Conservation (phyloP, 805 yeast species). For the Candida quercuum region DNA sequence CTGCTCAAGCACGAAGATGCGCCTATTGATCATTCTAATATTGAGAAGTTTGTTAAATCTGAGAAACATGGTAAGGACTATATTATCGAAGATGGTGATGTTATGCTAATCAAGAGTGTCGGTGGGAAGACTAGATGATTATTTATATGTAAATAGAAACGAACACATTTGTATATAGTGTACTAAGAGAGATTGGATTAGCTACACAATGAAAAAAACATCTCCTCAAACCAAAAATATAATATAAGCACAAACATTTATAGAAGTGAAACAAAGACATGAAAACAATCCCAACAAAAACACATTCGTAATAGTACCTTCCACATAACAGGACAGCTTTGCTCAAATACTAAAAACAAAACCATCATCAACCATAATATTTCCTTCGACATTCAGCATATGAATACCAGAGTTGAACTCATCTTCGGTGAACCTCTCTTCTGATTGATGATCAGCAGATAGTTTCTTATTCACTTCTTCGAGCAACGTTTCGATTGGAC, state of each 20-base stretch:
- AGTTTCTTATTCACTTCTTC: conserved; percentile 38
- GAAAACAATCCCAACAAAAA: too few species aligned
- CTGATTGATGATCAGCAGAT: conserved; percentile 30
- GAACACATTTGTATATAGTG: conserved; percentile 1
- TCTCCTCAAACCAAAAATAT: neutral
- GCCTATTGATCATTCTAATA: conserved; percentile 16
- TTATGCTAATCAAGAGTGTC: conserved; percentile 66
- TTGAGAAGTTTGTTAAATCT: conserved; percentile 26
- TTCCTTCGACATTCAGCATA: conserved; percentile 38
- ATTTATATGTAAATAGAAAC: conserved; percentile 2
- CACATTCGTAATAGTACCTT: conserved; percentile 1
- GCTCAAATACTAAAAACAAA: conserved; percentile 37
- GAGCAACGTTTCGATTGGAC: conserved; percentile 32
- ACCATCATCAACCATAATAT: conserved; percentile 43
- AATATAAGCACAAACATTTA: neutral
- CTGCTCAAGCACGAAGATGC: conserved; percentile 25
- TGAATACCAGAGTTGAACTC: conserved; percentile 41
- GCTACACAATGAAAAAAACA: neutral
- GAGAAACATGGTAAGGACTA: conserved; percentile 71
- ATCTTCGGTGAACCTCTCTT: conserved; percentile 38
- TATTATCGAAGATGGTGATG: conserved; percentile 79
- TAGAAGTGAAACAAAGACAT: neutral
- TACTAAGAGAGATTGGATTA: too few species aligned
- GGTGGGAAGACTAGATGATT: conserved; percentile 45
- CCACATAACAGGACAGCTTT: too few species aligned